A percentile compares a stretch with the other conserved stretches of the same genome.
These are phyloP conservation scores for Sphaerulina populicola DNA, from an alignment of 2,329 filamentous ascomycete genomes.

Conservation along the genomic window DNA sequence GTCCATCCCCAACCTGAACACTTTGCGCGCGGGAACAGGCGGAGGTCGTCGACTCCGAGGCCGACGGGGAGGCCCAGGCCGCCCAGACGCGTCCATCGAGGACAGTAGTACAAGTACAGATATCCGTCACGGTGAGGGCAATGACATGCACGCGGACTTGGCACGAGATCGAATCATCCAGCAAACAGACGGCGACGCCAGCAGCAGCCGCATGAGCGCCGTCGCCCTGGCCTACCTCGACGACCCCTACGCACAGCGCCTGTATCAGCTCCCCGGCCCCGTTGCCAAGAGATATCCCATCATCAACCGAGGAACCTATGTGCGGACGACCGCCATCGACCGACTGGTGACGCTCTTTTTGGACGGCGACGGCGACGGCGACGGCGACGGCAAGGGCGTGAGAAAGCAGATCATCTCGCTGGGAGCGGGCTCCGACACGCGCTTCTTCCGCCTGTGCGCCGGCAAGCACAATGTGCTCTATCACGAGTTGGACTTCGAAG, in stretches of 20 bases:
- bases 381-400: conserved; percentile 7
- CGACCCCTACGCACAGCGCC: conserved; percentile 66
- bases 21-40: conserved; percentile 47
- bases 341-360: conserved; percentile 66
- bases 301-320: conserved; percentile 95
- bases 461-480: conserved; percentile 53
- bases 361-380: conserved; percentile 8
- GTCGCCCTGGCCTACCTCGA: conserved; percentile 76
- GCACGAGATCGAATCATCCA: conserved; percentile 69
- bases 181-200: conserved; percentile 84
- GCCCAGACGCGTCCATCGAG: conserved; percentile 35
- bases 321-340: conserved; percentile 77
- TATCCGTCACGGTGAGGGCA: conserved; percentile 25
- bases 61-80: conserved; percentile 37
- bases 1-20: conserved; percentile 66
- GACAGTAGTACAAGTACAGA: conserved; percentile 10
- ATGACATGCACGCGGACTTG: conserved; percentile 28
- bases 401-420: conserved; percentile 73
- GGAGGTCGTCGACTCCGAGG: conserved; percentile 42
- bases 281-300: conserved; percentile 67
- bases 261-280: conserved; percentile 48
- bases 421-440: conserved; percentile 87
- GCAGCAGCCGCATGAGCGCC: conserved; percentile 78
- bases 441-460: conserved; percentile 64
- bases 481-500: conserved; percentile 84